Conservation (phyloP, 2,329 filamentous ascomycete species). For the Scedosporium dehoogii region DNA sequence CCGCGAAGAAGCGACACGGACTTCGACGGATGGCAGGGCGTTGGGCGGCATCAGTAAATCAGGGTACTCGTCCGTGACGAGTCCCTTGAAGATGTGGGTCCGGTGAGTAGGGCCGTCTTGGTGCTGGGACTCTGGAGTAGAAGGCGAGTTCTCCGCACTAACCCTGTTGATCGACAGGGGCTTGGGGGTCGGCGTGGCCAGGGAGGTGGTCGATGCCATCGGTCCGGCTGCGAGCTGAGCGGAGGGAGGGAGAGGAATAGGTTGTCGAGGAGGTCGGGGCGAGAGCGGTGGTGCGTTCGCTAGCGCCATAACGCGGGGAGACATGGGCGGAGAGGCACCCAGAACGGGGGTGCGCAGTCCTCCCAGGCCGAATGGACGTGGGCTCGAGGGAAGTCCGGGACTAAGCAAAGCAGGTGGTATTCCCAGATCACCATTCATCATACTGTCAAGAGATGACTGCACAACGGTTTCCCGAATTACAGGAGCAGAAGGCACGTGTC, state of each 20-base stretch:
- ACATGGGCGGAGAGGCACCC: conserved; percentile 51
- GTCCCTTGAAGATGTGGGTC: conserved; percentile 59
- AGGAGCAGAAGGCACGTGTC: conserved; percentile 19
- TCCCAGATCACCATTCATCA: conserved; percentile 31
- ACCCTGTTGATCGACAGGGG: conserved; percentile 29
- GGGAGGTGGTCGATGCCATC: not conserved
- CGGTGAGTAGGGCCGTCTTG: conserved; percentile 31
- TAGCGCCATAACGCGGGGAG: conserved; percentile 44
- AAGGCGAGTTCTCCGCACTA: conserved; percentile 8
- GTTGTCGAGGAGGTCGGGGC: conserved; percentile 62
- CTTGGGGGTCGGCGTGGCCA: conserved; percentile 18
- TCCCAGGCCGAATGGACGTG: conserved; percentile 41
- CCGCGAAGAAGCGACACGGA: conserved; percentile 87
- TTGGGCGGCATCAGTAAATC: conserved; percentile 80
- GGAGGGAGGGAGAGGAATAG: conserved; percentile 62
- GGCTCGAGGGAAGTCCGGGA: conserved; percentile 50
- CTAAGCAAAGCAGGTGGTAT: conserved; percentile 40
- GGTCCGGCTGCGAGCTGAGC: conserved; percentile 38
- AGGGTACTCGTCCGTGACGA: conserved; percentile 79
- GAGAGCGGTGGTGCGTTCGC: conserved; percentile 37
- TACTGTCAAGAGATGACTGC: conserved; percentile 41
- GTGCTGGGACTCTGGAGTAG: conserved; percentile 16
- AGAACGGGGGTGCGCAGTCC: conserved; percentile 12
- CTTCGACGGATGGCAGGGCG: conserved; percentile 73
- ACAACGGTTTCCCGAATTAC: conserved; percentile 25